phyloP scores from a whole-genome alignment of 2,329 filamentous ascomycete species.

The Cladosporium sp. region DNA sequence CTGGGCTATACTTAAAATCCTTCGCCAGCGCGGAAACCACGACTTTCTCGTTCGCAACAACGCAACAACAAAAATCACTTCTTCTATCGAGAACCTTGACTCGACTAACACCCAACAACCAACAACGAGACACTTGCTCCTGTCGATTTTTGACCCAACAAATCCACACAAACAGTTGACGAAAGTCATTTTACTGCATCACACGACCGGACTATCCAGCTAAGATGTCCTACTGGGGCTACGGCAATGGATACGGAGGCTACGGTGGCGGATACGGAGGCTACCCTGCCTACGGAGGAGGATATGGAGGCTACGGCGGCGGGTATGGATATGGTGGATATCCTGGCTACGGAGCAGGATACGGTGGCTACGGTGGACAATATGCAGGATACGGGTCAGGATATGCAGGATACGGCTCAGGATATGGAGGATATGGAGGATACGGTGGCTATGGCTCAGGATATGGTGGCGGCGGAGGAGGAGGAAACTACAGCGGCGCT shows the following conservation, averaged over 20 bases:
- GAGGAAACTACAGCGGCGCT: neutral
- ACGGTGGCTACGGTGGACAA: neutral
- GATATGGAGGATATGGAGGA: neutral
- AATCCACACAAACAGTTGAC: neutral
- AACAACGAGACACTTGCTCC: neutral
- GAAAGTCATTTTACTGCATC: neutral
- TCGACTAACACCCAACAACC: neutral
- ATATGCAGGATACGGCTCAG: neutral
- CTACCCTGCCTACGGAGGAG: neutral
- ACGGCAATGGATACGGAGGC: neutral
- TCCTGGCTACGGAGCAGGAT: neutral
- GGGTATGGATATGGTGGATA: neutral
- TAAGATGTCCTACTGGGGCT: neutral
- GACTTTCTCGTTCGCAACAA: neutral
- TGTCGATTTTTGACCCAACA: neutral
- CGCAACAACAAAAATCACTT: neutral
- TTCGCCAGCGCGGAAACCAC: neutral
- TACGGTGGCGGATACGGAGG: neutral
- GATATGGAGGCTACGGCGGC: neutral
- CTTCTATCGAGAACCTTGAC: neutral
- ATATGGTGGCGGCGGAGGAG: neutral
- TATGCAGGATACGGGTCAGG: neutral
- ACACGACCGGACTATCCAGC: neutral
- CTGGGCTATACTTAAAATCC: neutral
- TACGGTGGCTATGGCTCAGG: neutral